Evolutionary conservation across 2,329 filamentous ascomycete genomes (phyloP).

Genomic region (Fusarium nurragi): DNA sequence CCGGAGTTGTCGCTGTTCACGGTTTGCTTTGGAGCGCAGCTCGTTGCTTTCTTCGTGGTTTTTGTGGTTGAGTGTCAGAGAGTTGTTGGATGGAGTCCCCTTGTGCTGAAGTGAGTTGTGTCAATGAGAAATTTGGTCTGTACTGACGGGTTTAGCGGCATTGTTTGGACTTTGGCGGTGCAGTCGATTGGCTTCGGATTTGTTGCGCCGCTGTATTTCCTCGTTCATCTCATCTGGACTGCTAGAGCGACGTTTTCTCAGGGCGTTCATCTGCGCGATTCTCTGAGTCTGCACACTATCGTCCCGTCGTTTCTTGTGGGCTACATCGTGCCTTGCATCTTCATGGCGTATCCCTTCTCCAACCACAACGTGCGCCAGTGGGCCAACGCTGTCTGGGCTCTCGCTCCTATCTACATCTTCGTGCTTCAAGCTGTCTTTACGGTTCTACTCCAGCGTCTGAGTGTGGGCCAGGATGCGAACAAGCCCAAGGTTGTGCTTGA

Average conservation of each 20-base stretch:
- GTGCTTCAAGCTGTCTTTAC: constrained; percentile 29
- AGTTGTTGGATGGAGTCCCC: background rate
- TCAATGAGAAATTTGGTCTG: no score
- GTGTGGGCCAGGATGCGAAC: constrained; percentile 35
- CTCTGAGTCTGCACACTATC: constrained; percentile 26
- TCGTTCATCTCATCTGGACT: constrained; percentile 36
- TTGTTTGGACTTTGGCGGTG: constrained; percentile 38
- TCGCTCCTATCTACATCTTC: constrained; percentile 35
- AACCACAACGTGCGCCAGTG: constrained; percentile 35
- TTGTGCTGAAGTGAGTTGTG: constrained; percentile 36
- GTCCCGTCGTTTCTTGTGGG: constrained; percentile 37
- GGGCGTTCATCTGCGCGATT: constrained; percentile 33
- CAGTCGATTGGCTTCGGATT: constrained; percentile 40
- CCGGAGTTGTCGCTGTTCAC: constrained; percentile 36
- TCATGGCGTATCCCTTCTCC: constrained; percentile 37
- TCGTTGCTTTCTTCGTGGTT: constrained; percentile 31
- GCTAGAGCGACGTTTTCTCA: constrained; percentile 10
- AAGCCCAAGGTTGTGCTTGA: constrained; percentile 28
- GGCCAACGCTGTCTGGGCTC: constrained; percentile 36
- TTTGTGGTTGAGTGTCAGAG: constrained; percentile 38
- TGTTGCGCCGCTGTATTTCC: constrained; percentile 34
- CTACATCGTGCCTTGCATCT: constrained; percentile 30
- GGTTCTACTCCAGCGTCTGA: constrained; percentile 28
- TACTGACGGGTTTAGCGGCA: constrained; percentile 17
- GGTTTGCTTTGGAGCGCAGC: constrained; percentile 39